Percentiles rank a stretch among this genome's conserved stretches.
These are phyloP conservation scores for Ganoderma meredithae DNA, from an alignment of 1,284 basidiomycete genomes.

Conservation along the genomic window DNA sequence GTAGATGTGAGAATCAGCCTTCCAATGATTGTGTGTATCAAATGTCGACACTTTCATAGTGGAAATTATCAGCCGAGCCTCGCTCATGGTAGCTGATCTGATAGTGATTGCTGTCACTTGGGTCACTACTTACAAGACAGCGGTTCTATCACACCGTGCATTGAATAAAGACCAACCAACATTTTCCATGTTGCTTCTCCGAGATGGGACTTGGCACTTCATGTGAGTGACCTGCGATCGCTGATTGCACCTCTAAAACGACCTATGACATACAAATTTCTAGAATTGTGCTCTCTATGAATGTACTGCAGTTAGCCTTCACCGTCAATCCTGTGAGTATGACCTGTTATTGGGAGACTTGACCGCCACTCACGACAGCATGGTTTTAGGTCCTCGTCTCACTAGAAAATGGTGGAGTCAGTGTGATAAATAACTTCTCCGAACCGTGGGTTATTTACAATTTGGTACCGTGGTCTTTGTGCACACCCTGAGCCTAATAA, in stretches of 20 bases:
- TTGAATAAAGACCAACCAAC: background rate
- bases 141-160: background rate
- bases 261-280: background rate
- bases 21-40: background rate
- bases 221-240: background rate
- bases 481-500: background rate
- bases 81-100: constrained; percentile 3
- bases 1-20: background rate
- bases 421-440: background rate
- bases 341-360: background rate
- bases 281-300: constrained; percentile 8
- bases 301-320: constrained; percentile 3
- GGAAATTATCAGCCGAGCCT: background rate
- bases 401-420: background rate
- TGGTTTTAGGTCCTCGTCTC: background rate
- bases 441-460: background rate
- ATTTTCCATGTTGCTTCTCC: background rate
- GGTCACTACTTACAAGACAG: background rate
- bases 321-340: background rate
- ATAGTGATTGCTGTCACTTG: constrained; percentile 9
- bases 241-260: too few relatives aligned
- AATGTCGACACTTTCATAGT: background rate
- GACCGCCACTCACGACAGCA: background rate
- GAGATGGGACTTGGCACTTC: constrained; percentile 3
- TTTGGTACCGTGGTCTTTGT: background rate